A percentile compares a stretch with the other conserved stretches of the same genome.
phyloP scores from a whole-genome alignment of 2,329 filamentous ascomycete species.

The Paracoccidioides lutzii region DNA sequence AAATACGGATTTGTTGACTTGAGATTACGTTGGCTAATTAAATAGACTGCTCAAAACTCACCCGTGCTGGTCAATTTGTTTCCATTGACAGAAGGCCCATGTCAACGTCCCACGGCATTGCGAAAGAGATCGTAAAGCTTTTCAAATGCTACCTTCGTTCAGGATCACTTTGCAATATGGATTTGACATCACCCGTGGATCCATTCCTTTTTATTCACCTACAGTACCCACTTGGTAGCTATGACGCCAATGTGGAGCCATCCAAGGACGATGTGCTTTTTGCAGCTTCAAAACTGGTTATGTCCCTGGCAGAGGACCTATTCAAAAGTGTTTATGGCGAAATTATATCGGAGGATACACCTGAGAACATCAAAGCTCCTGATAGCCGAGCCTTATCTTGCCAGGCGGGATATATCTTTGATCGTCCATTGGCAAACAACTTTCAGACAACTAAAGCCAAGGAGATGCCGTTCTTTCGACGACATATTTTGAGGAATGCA shows the following conservation, averaged over 20 bases:
- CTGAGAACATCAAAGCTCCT: neutral
- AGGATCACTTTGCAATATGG: constrained; percentile 11
- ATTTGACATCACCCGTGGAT: constrained; percentile 27
- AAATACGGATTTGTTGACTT: neutral
- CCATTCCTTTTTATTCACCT: constrained; percentile 46
- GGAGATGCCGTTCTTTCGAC: neutral
- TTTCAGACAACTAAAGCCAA: neutral
- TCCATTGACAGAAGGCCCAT: constrained; percentile 47
- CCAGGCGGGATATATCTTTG: neutral
- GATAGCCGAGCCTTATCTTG: neutral
- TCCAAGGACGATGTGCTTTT: constrained; percentile 52
- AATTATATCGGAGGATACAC: constrained; percentile 5
- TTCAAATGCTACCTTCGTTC: constrained; percentile 40
- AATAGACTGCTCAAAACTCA: constrained; percentile 26
- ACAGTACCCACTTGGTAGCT: constrained; percentile 39
- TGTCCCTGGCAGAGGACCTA: constrained; percentile 33
- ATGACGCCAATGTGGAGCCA: constrained; percentile 52
- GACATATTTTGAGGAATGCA: neutral
- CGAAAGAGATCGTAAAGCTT: constrained; percentile 39
- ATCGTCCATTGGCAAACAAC: neutral
- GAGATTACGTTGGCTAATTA: neutral
- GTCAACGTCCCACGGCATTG: constrained; percentile 35
- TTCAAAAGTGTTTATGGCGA: constrained; percentile 31
- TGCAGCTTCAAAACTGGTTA: constrained; percentile 32
- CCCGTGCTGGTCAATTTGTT: constrained; percentile 36